These are phyloP conservation scores for Hymenoscyphus albidus DNA, from an alignment of 2,329 filamentous ascomycete species.

Conservation along the genomic window DNA sequence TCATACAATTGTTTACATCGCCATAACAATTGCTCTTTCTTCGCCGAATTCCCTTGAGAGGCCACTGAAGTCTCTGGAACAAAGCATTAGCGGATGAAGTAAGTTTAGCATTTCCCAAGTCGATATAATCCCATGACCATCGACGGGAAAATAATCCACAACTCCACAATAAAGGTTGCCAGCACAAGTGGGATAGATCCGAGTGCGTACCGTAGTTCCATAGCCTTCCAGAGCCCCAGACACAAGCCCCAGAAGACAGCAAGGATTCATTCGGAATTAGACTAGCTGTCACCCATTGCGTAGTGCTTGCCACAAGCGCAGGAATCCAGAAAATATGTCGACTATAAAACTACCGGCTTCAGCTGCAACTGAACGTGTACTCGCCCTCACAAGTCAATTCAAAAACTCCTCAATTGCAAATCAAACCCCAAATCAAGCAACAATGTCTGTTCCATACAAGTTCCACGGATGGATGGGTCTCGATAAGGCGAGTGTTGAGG, in stretches of 20 bases:
- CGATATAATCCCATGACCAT: background rate
- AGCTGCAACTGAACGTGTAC: conserved; percentile 24
- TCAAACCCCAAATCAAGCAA: conserved; percentile 23
- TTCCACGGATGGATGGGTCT: conserved; percentile 39
- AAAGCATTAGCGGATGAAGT: background rate
- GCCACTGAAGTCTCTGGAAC: background rate
- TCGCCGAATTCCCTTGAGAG: background rate
- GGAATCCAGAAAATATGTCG: conserved; percentile 16
- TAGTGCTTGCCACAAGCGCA: conserved; percentile 15
- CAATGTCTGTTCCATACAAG: conserved; percentile 34
- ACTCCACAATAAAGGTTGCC: background rate
- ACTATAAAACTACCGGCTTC: conserved; percentile 21
- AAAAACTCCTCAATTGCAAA: conserved; percentile 23
- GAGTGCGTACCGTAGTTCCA: background rate
- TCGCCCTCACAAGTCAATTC: conserved; percentile 27
- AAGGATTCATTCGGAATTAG: background rate
- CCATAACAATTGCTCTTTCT: background rate
- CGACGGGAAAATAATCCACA: background rate
- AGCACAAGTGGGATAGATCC: background rate
- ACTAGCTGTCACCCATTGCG: background rate
- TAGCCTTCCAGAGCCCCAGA: background rate
- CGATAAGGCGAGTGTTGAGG: conserved; percentile 33
- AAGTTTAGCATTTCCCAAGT: background rate
- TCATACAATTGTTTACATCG: background rate
- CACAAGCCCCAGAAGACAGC: background rate